Percentiles rank a stretch among this genome's conserved stretches.
phyloP scores from a whole-genome alignment of 257 asterid genomes.

The Catharanthus roseus region DNA sequence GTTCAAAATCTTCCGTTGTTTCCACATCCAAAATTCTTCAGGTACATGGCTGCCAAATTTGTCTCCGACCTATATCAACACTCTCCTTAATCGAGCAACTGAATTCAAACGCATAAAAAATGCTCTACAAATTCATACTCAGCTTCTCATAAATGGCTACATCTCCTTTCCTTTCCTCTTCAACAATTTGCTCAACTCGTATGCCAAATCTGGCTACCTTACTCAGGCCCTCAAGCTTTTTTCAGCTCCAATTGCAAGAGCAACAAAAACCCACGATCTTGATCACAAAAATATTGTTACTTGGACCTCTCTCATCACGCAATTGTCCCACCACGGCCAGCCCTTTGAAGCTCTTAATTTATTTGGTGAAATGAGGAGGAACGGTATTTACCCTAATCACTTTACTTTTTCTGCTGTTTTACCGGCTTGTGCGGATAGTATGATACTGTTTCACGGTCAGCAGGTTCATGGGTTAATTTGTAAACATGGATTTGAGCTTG shows the following conservation, averaged over 20 bases:
- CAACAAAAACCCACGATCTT: slow-evolving; percentile 15
- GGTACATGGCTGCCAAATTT: neutral
- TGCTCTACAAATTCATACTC: slow-evolving; percentile 45
- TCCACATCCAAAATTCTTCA: neutral
- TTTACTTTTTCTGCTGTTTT: slow-evolving; percentile 44
- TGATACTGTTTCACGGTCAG: slow-evolving; percentile 20
- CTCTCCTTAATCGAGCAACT: slow-evolving; percentile 27
- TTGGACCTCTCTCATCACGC: slow-evolving; percentile 45
- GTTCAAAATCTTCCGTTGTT: slow-evolving; percentile 12
- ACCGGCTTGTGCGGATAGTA: slow-evolving; percentile 37
- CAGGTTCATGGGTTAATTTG: slow-evolving; percentile 42
- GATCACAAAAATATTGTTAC: slow-evolving; percentile 34
- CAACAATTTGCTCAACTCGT: slow-evolving; percentile 42
- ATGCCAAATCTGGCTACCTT: slow-evolving; percentile 36
- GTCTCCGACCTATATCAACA: slow-evolving; percentile 26
- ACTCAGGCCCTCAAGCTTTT: slow-evolving; percentile 29
- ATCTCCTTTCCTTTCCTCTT: slow-evolving; percentile 31
- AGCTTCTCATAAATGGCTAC: slow-evolving; percentile 31
- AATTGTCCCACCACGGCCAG: slow-evolving; percentile 27
- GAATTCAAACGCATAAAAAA: slow-evolving; percentile 23
- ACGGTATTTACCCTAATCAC: slow-evolving; percentile 36
- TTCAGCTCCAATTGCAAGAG: slow-evolving; percentile 20
- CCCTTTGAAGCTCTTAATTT: slow-evolving; percentile 31
- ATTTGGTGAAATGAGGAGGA: slow-evolving; percentile 42
- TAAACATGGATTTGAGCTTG: slow-evolving; percentile 35